These are phyloP conservation scores for Neckera pumila DNA, from an alignment of 225 moss, liverwort and hornwort genomes.

Conservation along the genomic window DNA sequence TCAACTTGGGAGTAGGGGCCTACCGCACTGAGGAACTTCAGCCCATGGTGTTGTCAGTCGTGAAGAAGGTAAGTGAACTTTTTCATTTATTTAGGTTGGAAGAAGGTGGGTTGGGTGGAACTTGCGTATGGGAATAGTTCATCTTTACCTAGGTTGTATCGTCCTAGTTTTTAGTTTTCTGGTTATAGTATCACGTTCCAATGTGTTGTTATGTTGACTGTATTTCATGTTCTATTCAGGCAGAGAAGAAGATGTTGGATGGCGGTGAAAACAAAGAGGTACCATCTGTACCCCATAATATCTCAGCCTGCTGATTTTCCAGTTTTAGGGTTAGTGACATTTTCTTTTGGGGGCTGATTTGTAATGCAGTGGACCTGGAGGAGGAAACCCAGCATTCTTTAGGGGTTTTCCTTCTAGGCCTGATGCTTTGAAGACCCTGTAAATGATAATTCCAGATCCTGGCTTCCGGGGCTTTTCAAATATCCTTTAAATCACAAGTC, in stretches of 20 bases:
- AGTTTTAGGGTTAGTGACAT: neutral
- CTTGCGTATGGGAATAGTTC: neutral
- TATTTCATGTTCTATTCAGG: conserved; percentile 12
- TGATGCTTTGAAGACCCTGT: neutral
- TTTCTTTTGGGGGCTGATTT: neutral
- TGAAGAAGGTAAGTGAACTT: conserved; percentile 51
- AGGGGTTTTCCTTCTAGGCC: neutral
- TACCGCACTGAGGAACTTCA: conserved; percentile 87
- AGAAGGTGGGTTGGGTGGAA: neutral
- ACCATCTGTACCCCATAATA: neutral
- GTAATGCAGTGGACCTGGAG: neutral
- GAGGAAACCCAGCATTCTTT: neutral
- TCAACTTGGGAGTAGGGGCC: conserved; percentile 89
- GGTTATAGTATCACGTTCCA: neutral
- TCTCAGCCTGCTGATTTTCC: neutral
- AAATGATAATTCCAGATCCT: neutral
- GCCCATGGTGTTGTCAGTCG: conserved; percentile 77
- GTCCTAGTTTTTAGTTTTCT: neutral
- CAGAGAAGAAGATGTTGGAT: conserved; percentile 83
- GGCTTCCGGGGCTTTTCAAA: neutral
- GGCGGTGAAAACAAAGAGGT: conserved; percentile 87
- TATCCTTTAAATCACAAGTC: neutral
- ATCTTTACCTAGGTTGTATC: neutral
- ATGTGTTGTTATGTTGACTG: neutral
- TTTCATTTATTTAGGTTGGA: neutral